Evolutionary conservation across 176 grass and related monocot genomes (phyloP).

Genomic region (Ensete ventricosum): DNA sequence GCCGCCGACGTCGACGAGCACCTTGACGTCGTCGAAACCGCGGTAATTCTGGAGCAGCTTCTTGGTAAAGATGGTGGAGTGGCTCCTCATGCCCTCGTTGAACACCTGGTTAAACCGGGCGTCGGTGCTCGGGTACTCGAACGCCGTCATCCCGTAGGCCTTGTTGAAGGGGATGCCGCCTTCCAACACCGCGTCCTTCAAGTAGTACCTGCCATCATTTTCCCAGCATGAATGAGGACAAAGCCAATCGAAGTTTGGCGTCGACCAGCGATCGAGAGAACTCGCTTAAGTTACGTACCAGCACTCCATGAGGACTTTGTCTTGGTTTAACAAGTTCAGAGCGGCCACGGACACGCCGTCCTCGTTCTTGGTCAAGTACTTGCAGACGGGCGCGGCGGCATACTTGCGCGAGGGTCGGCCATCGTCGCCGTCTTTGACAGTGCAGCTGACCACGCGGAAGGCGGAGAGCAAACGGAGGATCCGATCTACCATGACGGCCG

Average conservation of each 20-base stretch:
- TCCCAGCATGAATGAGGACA: no score
- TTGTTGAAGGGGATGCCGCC: conserved; percentile 93
- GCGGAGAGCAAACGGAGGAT: conserved; percentile 27
- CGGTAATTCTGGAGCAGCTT: conserved; percentile 50
- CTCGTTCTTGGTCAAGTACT: conserved; percentile 71
- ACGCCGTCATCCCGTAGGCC: conserved; percentile 75
- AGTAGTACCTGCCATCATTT: conserved; percentile 49
- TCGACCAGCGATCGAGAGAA: neutral
- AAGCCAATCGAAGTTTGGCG: neutral
- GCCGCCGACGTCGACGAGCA: no score
- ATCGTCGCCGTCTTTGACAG: conserved; percentile 32
- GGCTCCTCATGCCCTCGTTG: conserved; percentile 94
- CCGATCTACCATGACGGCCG: conserved; percentile 54
- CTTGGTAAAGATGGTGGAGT: conserved; percentile 64
- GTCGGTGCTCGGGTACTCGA: conserved; percentile 76
- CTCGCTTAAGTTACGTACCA: conserved; percentile 27
- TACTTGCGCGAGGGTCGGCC: conserved; percentile 35
- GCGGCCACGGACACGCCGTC: conserved; percentile 79
- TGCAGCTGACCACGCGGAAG: conserved; percentile 49
- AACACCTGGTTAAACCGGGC: conserved; percentile 75
- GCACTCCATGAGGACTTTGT: conserved; percentile 93
- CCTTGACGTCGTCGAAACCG: no score
- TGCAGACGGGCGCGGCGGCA: conserved; percentile 45
- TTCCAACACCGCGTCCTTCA: conserved; percentile 63
- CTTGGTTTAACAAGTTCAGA: conserved; percentile 74